These are phyloP conservation scores for Rhinocladiella mackenziei DNA, from an alignment of 2,329 filamentous ascomycete genomes.

Conservation along the genomic window DNA sequence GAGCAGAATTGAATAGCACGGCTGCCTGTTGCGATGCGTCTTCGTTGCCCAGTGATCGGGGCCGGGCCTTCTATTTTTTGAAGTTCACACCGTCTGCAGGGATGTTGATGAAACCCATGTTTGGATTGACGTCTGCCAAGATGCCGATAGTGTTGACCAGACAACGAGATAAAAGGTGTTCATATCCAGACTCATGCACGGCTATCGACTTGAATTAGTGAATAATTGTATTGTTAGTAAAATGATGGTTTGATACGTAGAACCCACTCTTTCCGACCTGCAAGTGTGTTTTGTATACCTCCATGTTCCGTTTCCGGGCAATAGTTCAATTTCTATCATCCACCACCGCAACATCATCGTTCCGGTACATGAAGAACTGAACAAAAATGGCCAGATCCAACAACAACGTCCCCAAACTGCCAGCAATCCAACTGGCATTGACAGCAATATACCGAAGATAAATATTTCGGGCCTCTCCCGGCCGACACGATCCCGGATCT, in stretches of 20 bases:
- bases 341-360: conserved; percentile 25
- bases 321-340: conserved; percentile 9
- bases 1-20: not conserved
- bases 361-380: conserved; percentile 83
- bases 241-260: too few species aligned
- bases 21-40: not conserved
- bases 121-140: not conserved
- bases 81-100: not conserved
- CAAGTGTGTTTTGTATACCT: too few species aligned
- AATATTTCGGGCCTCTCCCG: conserved; percentile 61
- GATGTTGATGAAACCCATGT: not conserved
- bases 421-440: conserved; percentile 85
- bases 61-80: not conserved
- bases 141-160: not conserved
- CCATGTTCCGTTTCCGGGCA: not conserved
- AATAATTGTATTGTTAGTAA: too few species aligned
- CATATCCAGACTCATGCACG: too few species aligned
- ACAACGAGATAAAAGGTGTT: too few species aligned
- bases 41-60: not conserved
- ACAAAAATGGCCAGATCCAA: conserved; percentile 82
- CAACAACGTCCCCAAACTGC: conserved; percentile 80
- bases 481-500: conserved; percentile 50
- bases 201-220: too few species aligned
- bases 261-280: too few species aligned
- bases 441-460: conserved; percentile 83